Percentiles rank a stretch among this genome's conserved stretches.
Evolutionary conservation across 371 early-diverging fungal genomes (phyloP).

Genomic region (Mucor irregularis): DNA sequence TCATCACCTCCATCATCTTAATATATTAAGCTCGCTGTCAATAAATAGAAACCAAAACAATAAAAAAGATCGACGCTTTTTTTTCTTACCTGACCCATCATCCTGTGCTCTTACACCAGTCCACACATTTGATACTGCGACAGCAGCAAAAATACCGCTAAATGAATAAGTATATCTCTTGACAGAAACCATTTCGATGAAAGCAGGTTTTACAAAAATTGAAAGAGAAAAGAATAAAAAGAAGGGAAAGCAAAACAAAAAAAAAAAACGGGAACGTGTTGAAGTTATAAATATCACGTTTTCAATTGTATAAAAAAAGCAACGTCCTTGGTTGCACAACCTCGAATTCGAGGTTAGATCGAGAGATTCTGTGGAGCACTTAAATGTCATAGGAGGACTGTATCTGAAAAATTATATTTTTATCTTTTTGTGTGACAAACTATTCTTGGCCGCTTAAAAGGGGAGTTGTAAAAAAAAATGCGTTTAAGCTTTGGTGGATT

Average conservation of each 20-base stretch:
- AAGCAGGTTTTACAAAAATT: neutral
- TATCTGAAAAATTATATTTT: too few relatives aligned
- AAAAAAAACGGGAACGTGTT: neutral
- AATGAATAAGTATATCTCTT: neutral
- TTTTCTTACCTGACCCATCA: conserved; percentile 6
- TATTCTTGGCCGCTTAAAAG: too few relatives aligned
- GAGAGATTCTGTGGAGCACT: too few relatives aligned
- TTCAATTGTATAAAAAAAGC: conserved; percentile 6
- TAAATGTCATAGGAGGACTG: too few relatives aligned
- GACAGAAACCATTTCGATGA: conserved; percentile 8
- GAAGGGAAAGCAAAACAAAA: neutral
- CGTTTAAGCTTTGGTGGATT: too few relatives aligned
- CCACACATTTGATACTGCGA: conserved; percentile 16
- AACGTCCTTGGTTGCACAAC: neutral
- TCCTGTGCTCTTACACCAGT: conserved; percentile 15
- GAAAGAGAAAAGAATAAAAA: neutral
- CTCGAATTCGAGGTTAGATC: too few relatives aligned
- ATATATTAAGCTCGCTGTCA: neutral
- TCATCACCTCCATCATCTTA: conserved; percentile 2
- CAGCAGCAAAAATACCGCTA: neutral
- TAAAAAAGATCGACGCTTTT: neutral
- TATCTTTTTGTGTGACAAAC: too few relatives aligned
- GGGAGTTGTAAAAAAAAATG: too few relatives aligned
- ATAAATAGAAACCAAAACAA: neutral
- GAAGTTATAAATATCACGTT: conserved; percentile 11